phyloP scores from a whole-genome alignment of 1,284 basidiomycete genomes.

The Puccinia hordei region DNA sequence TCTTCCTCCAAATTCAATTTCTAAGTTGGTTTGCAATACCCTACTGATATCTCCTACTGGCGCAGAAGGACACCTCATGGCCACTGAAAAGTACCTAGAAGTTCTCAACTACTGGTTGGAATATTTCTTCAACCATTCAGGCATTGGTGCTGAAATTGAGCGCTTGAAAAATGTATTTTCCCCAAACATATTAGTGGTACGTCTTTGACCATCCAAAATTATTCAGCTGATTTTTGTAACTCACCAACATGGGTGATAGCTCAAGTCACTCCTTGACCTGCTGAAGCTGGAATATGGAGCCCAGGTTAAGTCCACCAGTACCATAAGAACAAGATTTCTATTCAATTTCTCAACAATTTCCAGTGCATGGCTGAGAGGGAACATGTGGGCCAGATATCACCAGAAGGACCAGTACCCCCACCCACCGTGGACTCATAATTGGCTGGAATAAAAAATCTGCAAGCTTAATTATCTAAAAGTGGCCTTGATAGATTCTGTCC shows the following conservation, averaged over 20 bases:
- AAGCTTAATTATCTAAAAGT: not conserved
- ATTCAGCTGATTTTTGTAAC: not conserved
- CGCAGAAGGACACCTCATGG: not conserved
- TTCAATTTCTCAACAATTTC: not conserved
- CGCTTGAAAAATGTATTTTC: constrained; percentile 33
- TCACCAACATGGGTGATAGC: not conserved
- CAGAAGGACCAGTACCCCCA: not conserved
- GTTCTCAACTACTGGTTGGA: constrained; percentile 20
- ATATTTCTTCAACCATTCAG: constrained; percentile 30
- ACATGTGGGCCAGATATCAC: not conserved
- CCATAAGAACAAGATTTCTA: not conserved
- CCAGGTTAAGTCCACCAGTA: not conserved
- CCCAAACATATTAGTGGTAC: not conserved
- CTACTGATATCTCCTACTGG: constrained; percentile 3
- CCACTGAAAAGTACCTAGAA: constrained; percentile 15
- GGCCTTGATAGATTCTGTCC: not conserved
- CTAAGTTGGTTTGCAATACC: too few species aligned
- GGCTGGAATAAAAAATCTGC: not conserved
- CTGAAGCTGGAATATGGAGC: not conserved
- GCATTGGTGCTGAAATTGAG: constrained; percentile 18
- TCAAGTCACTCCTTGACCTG: not conserved
- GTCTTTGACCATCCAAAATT: not conserved
- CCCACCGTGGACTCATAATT: not conserved
- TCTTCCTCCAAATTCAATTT: too few species aligned
- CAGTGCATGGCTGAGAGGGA: not conserved